These are phyloP conservation scores for Aspergillus luchuensis DNA, from an alignment of 2,329 filamentous ascomycete genomes.

Conservation along the genomic window DNA sequence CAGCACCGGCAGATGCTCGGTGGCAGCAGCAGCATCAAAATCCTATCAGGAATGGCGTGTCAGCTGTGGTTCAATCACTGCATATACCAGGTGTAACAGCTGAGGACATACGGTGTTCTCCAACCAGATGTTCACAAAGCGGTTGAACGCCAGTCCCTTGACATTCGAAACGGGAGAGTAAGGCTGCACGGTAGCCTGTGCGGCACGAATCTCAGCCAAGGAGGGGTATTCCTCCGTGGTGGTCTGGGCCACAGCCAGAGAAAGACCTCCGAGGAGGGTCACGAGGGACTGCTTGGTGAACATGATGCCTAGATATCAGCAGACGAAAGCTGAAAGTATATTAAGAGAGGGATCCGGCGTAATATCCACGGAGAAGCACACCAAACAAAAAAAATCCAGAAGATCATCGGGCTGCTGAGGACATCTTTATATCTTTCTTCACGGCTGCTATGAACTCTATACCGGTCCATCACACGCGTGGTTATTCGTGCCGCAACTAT, in stretches of 20 bases:
- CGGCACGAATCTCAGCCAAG: constrained; percentile 29
- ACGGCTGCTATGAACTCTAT: neutral
- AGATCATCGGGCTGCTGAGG: neutral
- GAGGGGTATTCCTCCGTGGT: constrained; percentile 29
- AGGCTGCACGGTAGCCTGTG: constrained; percentile 60
- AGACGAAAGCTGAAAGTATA: neutral
- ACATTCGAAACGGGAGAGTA: constrained; percentile 64
- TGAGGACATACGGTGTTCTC: constrained; percentile 65
- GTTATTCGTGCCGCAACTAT: neutral
- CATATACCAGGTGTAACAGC: neutral
- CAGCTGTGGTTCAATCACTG: too few relatives aligned
- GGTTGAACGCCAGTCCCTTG: constrained; percentile 71
- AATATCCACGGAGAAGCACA: neutral
- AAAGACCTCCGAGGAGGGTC: constrained; percentile 26
- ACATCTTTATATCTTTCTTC: constrained; percentile 3
- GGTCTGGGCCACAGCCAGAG: constrained; percentile 26
- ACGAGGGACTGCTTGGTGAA: constrained; percentile 22
- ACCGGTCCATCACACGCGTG: neutral
- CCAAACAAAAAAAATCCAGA: neutral
- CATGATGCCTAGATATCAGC: constrained; percentile 17
- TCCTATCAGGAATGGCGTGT: constrained; percentile 35
- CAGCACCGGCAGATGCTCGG: constrained; percentile 46
- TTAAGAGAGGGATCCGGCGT: neutral
- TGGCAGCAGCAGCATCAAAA: constrained; percentile 64
- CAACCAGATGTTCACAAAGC: constrained; percentile 72